Conservation (phyloP, 2,329 filamentous ascomycete species). For the Tolypocladium guangdongense region DNA sequence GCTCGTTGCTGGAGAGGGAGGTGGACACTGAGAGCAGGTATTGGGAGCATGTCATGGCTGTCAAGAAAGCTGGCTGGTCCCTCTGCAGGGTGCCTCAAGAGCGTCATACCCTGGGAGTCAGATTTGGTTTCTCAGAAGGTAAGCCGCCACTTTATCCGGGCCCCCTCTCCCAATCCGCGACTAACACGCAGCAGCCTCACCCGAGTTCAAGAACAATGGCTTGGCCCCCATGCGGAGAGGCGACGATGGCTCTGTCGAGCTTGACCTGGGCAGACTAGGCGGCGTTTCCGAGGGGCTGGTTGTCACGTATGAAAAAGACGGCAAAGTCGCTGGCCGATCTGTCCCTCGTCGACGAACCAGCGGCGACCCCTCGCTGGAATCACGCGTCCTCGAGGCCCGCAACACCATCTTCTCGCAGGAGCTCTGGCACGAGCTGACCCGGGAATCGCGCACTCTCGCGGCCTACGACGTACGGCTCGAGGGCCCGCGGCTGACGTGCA, state of each 20-base stretch:
- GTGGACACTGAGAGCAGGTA: constrained; percentile 73
- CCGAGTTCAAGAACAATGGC: constrained; percentile 57
- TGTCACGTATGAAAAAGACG: constrained; percentile 52
- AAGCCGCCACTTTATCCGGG: neutral
- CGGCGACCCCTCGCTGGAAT: constrained; percentile 45
- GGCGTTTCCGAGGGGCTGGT: constrained; percentile 50
- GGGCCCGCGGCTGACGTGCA: constrained; percentile 45
- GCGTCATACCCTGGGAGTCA: constrained; percentile 65
- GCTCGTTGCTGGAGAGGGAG: constrained; percentile 62
- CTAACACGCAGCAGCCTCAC: constrained; percentile 32
- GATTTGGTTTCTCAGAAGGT: constrained; percentile 80
- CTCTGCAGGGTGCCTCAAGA: constrained; percentile 68
- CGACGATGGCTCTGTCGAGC: constrained; percentile 60
- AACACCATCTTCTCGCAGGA: constrained; percentile 78
- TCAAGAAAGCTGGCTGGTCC: constrained; percentile 79
- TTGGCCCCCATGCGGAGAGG: constrained; percentile 68
- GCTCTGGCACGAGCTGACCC: constrained; percentile 78
- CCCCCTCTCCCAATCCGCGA: neutral
- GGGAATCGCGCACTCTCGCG: constrained; percentile 65
- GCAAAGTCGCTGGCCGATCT: constrained; percentile 46
- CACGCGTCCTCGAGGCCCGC: constrained; percentile 61
- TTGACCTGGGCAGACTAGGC: constrained; percentile 52
- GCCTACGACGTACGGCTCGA: constrained; percentile 59
- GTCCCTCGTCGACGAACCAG: constrained; percentile 39
- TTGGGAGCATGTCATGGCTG: constrained; percentile 75